phyloP scores from a whole-genome alignment of 2,329 filamentous ascomycete genomes.

The Xylaria sp. region DNA sequence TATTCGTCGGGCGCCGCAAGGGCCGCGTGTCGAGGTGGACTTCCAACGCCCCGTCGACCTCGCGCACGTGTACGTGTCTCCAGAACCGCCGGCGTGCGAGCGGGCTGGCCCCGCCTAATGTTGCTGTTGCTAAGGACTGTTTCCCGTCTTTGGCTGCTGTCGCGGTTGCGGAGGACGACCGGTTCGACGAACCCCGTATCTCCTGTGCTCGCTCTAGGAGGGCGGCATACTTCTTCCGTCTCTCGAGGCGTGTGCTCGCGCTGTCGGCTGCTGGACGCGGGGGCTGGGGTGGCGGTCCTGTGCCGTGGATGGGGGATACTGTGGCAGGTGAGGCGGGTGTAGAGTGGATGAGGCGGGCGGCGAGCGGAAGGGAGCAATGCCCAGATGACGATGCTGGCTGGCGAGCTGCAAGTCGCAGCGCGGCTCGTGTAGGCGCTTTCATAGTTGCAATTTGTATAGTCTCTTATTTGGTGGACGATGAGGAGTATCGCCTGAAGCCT shows the following conservation, averaged over 20 bases:
- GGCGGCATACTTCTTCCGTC: constrained; percentile 60
- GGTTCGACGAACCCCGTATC: constrained; percentile 47
- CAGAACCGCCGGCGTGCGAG: constrained; percentile 79
- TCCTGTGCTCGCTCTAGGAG: constrained; percentile 59
- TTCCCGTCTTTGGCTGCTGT: background rate
- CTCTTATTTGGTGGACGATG: too few species aligned
- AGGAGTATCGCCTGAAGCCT: too few species aligned
- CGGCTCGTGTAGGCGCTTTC: constrained; percentile 49
- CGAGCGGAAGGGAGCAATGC: constrained; percentile 23
- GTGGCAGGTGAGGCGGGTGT: constrained; percentile 49
- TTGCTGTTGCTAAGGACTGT: constrained; percentile 2
- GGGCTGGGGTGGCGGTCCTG: constrained; percentile 64
- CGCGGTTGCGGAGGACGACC: constrained; percentile 6
- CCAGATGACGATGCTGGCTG: constrained; percentile 35
- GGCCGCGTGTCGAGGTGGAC: constrained; percentile 80
- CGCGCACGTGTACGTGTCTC: constrained; percentile 78
- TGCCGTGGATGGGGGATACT: constrained; percentile 59
- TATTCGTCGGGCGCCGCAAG: constrained; percentile 77
- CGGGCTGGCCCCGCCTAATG: constrained; percentile 12
- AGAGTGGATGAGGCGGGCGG: constrained; percentile 41
- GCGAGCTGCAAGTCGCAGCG: constrained; percentile 45
- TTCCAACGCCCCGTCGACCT: constrained; percentile 64
- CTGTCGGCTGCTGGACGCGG: constrained; percentile 52
- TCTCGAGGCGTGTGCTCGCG: constrained; percentile 50
- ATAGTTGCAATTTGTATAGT: constrained; percentile 43